Base-by-base conservation (phyloP, 129 eudicot species). In the Heracleum sosnowskyi region DNA sequence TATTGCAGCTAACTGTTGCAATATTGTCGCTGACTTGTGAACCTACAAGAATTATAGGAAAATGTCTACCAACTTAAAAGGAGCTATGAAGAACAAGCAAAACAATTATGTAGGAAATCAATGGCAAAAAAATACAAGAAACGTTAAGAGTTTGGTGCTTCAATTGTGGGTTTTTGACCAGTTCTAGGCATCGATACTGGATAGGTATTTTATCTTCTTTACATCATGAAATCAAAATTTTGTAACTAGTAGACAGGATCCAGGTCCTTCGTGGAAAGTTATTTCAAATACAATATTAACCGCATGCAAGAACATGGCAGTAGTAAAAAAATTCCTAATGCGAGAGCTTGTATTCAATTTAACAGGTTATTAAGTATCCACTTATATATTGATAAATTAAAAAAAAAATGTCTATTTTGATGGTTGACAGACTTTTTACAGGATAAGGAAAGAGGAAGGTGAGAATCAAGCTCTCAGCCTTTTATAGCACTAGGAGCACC, bases 1-100 rank as follows among this genome's bases (percentile, higher is more conserved):
- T 40, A 95, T 81, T 40, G 96, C 94, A 46, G 99, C 97, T 81
- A 95, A 84, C 78, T 86, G 96, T 85, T 91, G 99, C 87, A 95
- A 83, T 45, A 95, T 85, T 4, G 97, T 90, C 73, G 99, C 93
- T 4, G 91, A 88, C 77, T 95, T 95, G 87, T 95, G 99, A 77
- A 95, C 97, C 99, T 95, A 82, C 74, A 42, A 13, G 34, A 73
- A 46, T 24, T n/a, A 64, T 15, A 55, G 63, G 68, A 28, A 33
- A 80, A 40, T 44, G 26, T 26, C 20, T 44, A 73, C 4, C 24
- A 44, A 73, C 44, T 73, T 57, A n/a, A n/a, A n/a, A 44, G 55
- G 76, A 22, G 44, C 44, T 41, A 15, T 13, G 31, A 41, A n/a
- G 76, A 73, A 73, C n/a, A 42, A 73, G 57, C 13, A 41, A 70